Evolutionary conservation across 208 protist genomes (phyloP), one percentile per base, ranked within the genome.

Genomic region (Vickermania ingenoplastis): DNA sequence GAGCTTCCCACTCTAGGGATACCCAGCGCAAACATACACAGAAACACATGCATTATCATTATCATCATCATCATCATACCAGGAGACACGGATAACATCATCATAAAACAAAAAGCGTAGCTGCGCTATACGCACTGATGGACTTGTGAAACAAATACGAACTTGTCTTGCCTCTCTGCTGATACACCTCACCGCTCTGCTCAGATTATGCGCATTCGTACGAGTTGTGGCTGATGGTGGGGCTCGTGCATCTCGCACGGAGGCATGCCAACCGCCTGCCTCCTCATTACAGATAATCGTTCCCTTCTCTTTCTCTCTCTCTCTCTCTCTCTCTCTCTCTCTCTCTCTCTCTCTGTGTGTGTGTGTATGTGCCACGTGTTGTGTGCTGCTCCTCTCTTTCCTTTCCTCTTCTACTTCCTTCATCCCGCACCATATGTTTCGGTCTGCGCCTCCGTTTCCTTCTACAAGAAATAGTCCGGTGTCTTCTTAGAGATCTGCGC

Each of bases 381-480:
- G 2, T 17, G 2, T 64, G 23, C 22, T 23, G 50, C 21, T 57
- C 49, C 59, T 45, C 22, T 5, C 7, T 65, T 54, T 55, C 54
- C 24, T 63, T 57, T 67, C 22, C 56, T n/a, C 53, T 1, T 61
- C 25, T 61, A 36, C 23, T 17, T 60, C 2, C 21, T 22, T 3
- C 24, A 7, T 22, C 14, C 45, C 31, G 23, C 17, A 28, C 41
- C 30, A 22, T 26, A 68, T 31, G 50, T 56, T 57, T 57, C 36
- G 57, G n/a, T n/a, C n/a, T n/a, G n/a, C n/a, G n/a, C n/a, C n/a
- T n/a, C n/a, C n/a, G n/a, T n/a, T n/a, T n/a, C n/a, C n/a, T n/a
- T 78, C 84, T 91, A 99, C 1, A 99, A 76, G 73, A 99, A 99
- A 70, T 99, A 99, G 61, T 99, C 98, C 0, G 97, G 97, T 3